Evolutionary conservation across 805 yeast species (phyloP).

Genomic region (Groenewaldozyma salmanticensis): DNA sequence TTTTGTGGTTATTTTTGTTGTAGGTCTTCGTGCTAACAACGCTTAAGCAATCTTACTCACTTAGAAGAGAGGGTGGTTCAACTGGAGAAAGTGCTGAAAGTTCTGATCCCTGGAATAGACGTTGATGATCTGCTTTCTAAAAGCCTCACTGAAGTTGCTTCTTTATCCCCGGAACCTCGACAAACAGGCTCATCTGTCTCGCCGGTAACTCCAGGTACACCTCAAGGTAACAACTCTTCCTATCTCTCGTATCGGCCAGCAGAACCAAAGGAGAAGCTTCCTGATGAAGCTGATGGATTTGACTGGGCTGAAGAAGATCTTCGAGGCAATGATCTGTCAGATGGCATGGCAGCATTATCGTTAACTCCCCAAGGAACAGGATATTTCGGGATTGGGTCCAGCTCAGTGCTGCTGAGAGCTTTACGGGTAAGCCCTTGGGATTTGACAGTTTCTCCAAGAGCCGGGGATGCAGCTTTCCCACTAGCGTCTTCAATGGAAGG

Average conservation of each 20-base stretch:
- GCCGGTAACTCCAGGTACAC: not conserved
- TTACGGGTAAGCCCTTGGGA: conserved; percentile 30
- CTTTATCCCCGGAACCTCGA: too few species aligned
- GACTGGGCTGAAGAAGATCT: conserved; percentile 51
- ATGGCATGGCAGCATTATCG: conserved; percentile 60
- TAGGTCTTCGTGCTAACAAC: too few species aligned
- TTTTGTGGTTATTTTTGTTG: not conserved
- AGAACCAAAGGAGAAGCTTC: conserved; percentile 27
- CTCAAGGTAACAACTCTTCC: not conserved
- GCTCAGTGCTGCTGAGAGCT: conserved; percentile 44
- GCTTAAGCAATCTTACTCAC: conserved; percentile 47
- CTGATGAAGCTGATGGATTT: conserved; percentile 42
- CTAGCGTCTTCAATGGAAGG: not conserved
- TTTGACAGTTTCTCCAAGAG: conserved; percentile 6
- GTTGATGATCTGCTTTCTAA: conserved; percentile 31
- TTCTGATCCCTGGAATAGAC: conserved; percentile 37
- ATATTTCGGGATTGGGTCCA: conserved; percentile 56
- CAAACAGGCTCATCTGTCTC: conserved; percentile 1
- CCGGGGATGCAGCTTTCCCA: not conserved
- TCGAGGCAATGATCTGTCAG: conserved; percentile 25
- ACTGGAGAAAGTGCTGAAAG: conserved; percentile 37
- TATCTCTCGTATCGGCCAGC: conserved; percentile 17
- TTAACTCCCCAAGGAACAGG: conserved; percentile 46
- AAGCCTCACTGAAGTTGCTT: too few species aligned
- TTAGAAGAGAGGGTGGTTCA: conserved; percentile 51